A percentile compares a stretch with the other conserved stretches of the same genome.
These are phyloP conservation scores for Fusarium lyarnte DNA, from an alignment of 2,329 filamentous ascomycete genomes.

Conservation along the genomic window DNA sequence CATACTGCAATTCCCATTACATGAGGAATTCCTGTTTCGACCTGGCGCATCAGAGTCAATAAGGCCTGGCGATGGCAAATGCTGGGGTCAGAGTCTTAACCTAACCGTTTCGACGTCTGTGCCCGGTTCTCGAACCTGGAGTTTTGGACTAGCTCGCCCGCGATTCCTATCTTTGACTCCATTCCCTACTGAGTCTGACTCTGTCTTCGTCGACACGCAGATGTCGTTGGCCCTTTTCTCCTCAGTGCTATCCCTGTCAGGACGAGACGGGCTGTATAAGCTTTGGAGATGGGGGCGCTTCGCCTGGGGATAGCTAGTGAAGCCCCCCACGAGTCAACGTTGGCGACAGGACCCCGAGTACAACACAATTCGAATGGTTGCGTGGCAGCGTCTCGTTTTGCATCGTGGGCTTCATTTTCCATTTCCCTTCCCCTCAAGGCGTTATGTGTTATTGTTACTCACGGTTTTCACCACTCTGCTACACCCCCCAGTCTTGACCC, in stretches of 20 bases:
- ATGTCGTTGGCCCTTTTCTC: constrained; percentile 2
- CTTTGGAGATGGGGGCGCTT: constrained; percentile 18
- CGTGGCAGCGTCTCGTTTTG: constrained; percentile 21
- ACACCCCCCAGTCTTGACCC: constrained; percentile 21
- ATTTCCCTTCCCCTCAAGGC: neutral
- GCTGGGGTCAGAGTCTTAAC: constrained; percentile 21
- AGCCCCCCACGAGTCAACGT: neutral
- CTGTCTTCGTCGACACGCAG: constrained; percentile 10
- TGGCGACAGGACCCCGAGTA: neutral
- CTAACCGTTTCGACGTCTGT: constrained; percentile 22
- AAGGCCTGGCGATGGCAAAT: constrained; percentile 9
- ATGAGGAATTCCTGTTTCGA: constrained; percentile 33
- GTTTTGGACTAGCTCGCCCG: constrained; percentile 12
- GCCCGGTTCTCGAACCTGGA: constrained; percentile 33
- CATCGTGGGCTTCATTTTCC: constrained; percentile 28
- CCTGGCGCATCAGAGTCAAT: constrained; percentile 22
- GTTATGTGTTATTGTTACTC: neutral
- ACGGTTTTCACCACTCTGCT: neutral
- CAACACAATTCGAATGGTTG: neutral
- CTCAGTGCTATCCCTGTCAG: constrained; percentile 19
- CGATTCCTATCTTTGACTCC: constrained; percentile 4
- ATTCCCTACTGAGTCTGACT: constrained; percentile 13
- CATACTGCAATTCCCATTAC: constrained; percentile 34
- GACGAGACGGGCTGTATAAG: constrained; percentile 17
- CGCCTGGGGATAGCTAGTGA: constrained; percentile 17